Evolutionary conservation across 768 basidiomycete genomes (phyloP).

Genomic region (Boletus sp.): DNA sequence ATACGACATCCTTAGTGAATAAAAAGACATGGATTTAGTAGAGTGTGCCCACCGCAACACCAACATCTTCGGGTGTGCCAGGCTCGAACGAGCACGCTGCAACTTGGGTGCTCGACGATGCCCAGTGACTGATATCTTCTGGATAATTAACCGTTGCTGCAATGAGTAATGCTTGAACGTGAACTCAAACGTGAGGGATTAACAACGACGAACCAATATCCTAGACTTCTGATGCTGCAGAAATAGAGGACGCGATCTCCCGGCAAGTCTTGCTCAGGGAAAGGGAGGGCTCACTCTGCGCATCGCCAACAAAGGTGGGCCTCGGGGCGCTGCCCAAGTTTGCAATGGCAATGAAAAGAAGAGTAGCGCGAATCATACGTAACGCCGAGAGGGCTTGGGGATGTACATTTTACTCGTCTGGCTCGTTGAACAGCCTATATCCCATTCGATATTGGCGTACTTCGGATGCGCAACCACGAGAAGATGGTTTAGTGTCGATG

Average conservation of each 20-base stretch:
- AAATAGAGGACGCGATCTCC: background rate
- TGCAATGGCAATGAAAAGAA: background rate
- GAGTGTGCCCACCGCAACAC: background rate
- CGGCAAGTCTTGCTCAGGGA: background rate
- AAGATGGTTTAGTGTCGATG: background rate
- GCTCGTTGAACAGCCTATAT: background rate
- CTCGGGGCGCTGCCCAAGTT: background rate
- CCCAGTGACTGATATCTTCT: constrained; percentile 49
- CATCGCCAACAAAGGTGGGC: background rate
- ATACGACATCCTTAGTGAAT: background rate
- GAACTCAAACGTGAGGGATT: too few relatives aligned
- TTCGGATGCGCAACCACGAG: background rate
- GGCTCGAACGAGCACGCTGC: constrained; percentile 59
- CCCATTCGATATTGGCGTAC: too few relatives aligned
- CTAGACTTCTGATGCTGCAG: constrained; percentile 3
- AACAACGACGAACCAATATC: background rate
- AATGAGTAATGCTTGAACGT: background rate
- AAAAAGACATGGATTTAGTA: background rate
- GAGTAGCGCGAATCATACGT: background rate
- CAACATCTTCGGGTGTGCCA: constrained; percentile 35
- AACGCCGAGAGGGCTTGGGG: background rate
- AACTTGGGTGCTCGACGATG: constrained; percentile 43
- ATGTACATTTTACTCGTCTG: too few relatives aligned
- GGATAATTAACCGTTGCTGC: constrained; percentile 32
- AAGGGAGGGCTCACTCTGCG: background rate